Evolutionary conservation across 371 early-diverging fungal species (phyloP), one percentile per base, ranked within the genome.

Genomic region (Rhizopus stolonifer): DNA sequence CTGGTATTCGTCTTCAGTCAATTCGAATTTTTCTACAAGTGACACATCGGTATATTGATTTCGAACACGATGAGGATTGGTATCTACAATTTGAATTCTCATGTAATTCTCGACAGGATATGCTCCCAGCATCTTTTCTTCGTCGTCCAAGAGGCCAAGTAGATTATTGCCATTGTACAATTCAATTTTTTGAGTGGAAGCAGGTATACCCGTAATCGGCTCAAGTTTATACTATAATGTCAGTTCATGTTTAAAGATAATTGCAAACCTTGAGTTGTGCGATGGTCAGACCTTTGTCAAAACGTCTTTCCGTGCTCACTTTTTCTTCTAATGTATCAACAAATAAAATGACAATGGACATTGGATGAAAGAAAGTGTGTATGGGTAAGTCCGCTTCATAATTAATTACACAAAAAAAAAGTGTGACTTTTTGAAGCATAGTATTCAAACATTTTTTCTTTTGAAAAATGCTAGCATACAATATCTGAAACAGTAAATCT

Each of bases 141-240:
- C 87, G 62, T 92, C 90, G 46, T 85, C 73, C 18, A 86, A 46
- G 7, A 74, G 55, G 1, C 85, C 84, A 17, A 94, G 70, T 5
- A 80, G 64, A 15, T 60, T 64, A 32, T 85, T 80, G 23, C 80
- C 74, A 52, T 82, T 70, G 54, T 80, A 80, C 4, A 95, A 77
- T 13, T 65, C 52, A 11, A 96, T 56, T 32, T 68, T 63, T 76
- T 91, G 91, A 52, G 85, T 82, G 3, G 65, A 44, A 5, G 82
- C 64, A 6, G 91, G 88, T 25, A 95, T 87, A 36, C 98, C 98
- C 0, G 95, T 94, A 49, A 98, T 92, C 21, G 95, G 89, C 57
- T 93, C 95, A 3, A 98, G 81, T 54, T 89, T 87, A 45, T 79
- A 75, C 86, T 92, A 58, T 33, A 61, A 23, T 33, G 45, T 19